A percentile compares a stretch with the other conserved stretches of the same genome.
phyloP scores from a whole-genome alignment of 257 asterid species.

The Rauvolfia tetraphylla region DNA sequence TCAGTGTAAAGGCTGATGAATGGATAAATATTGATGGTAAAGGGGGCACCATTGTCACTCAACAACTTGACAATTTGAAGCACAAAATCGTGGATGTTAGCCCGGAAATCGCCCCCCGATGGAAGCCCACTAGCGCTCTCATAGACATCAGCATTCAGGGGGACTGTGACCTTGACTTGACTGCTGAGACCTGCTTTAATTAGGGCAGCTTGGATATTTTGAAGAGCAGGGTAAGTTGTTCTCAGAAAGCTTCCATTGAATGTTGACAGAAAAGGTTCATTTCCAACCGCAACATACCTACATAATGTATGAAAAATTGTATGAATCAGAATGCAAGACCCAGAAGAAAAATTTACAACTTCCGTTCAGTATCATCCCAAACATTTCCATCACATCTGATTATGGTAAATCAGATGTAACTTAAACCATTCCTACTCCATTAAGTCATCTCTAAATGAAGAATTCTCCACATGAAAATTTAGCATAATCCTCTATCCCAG shows the following conservation, averaged over 20 bases:
- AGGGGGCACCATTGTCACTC: conserved; percentile 58
- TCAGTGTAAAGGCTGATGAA: conserved; percentile 76
- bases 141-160: conserved; percentile 84
- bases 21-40: conserved; percentile 82
- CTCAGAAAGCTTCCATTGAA: conserved; percentile 55
- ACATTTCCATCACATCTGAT: background rate
- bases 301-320: conserved; percentile 1
- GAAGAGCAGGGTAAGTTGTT: conserved; percentile 64
- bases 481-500: background rate
- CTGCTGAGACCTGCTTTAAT: conserved; percentile 71
- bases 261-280: conserved; percentile 66
- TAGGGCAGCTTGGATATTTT: conserved; percentile 75
- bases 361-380: background rate
- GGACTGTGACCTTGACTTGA: conserved; percentile 78
- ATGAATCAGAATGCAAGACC: background rate
- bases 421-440: background rate
- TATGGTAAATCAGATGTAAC: background rate
- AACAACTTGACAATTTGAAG: conserved; percentile 54
- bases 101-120: conserved; percentile 68
- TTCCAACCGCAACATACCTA: conserved; percentile 69
- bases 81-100: conserved; percentile 59
- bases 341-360: background rate
- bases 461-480: background rate
- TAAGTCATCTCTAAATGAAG: background rate
- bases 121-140: conserved; percentile 49